Evolutionary conservation across 2,329 filamentous ascomycete species (phyloP), one percentile per base, ranked within the genome.

Genomic region (Diaporthe ampelina): DNA sequence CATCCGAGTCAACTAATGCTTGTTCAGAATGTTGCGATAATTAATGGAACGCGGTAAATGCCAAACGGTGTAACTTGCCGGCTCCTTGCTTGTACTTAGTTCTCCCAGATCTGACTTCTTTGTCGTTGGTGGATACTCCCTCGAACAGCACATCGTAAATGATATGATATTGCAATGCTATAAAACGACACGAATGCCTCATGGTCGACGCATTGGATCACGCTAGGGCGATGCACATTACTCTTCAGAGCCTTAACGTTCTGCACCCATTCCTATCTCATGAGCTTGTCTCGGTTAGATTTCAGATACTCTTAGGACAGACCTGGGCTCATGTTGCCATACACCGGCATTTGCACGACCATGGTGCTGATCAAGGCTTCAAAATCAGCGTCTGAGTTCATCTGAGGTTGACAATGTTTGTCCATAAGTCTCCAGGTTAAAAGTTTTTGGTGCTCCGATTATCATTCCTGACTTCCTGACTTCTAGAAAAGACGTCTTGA

Each of bases 401-500:
- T 52, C 15, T 11, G 63, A 37, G 29, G 13, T 37, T 8, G 3
- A n/a, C 2, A 10, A 54, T 2, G 40, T 21, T 10, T 21, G 11
- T 45, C 24, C 17, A n/a, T 7, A 21, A 63, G n/a, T 26, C 4
- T 15, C 4, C 11, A 3, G n/a, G 3, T 11, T 6, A 8, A 9
- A 24, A 21, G n/a, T 1, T 24, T 4, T 7, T 26, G 2, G 17
- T 54, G 48, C 48, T 68, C 15, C 21, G 4, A 54, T 68, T 68
- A 54, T 37, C 48, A 68, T 54, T 52, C 17, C 32, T 40, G n/a
- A 43, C 40, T 40, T 50, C 24, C 32, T 40, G n/a, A 43, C 40
- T 40, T 50, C 24, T 52, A 52, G n/a, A 68, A 54, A 54, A 26
- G 52, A 68, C 48, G 63, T 68, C 32, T 65, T 68, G 63, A 68